phyloP scores from a whole-genome alignment of 1,284 basidiomycete species.

The Somion occarium region DNA sequence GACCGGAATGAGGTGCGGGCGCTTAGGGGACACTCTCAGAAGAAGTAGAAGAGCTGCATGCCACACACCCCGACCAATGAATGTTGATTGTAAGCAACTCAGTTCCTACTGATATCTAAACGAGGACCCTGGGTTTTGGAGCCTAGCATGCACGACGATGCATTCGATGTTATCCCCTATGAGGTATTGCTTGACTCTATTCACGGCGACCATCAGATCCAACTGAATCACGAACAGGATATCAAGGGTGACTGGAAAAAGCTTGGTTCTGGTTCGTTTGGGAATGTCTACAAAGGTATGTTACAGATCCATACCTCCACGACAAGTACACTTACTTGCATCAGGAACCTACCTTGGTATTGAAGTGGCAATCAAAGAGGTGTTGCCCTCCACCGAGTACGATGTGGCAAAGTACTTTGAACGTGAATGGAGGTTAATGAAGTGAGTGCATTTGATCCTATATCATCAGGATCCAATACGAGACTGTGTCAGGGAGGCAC shows the following conservation, averaged over 20 bases:
- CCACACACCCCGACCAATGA: too few species aligned
- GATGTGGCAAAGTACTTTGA: conserved; percentile 97
- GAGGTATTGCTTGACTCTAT: conserved; percentile 42
- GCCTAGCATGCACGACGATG: conserved; percentile 36
- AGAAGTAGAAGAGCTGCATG: too few species aligned
- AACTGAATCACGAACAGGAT: conserved; percentile 48
- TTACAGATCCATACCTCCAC: background rate
- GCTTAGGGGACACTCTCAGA: too few species aligned
- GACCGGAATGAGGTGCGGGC: too few species aligned
- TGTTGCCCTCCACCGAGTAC: conserved; percentile 84
- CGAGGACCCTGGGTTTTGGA: too few species aligned
- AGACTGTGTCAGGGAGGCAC: conserved; percentile 50
- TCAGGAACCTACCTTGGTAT: conserved; percentile 88
- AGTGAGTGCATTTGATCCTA: conserved; percentile 33
- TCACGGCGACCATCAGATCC: conserved; percentile 1
- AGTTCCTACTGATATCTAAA: too few species aligned
- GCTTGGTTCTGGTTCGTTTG: conserved; percentile 88
- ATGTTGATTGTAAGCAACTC: too few species aligned
- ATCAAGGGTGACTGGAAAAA: conserved; percentile 87
- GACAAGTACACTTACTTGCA: background rate
- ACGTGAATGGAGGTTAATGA: conserved; percentile 96
- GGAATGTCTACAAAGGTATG: conserved; percentile 85
- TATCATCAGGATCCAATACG: background rate
- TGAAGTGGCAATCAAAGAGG: conserved; percentile 95
- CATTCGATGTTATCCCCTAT: conserved; percentile 81